Base-by-base conservation (phyloP, 73 alveolate species). In the Tetrahymena malaccensis region DNA sequence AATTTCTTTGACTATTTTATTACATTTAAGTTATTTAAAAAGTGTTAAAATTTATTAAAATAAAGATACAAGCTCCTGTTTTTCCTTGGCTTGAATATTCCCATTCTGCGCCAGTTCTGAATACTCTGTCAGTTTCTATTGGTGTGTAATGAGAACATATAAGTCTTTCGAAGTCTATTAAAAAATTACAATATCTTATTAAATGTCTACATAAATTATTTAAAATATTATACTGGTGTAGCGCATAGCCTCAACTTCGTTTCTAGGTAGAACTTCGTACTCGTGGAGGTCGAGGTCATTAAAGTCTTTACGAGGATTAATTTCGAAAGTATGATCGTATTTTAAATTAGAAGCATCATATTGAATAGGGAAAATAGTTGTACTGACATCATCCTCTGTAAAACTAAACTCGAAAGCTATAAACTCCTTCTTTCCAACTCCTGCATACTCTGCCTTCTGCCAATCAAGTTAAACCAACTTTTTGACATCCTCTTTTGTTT, bases 381-480 rank as follows among this genome's bases (percentile, higher is more conserved):
- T n/a, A 27, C 37, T 70, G 5, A 27, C 5, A 12, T 70, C 89
- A 27, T 70, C 89, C 5, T 70, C 89, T 25, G 40, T 2, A 33
- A 70, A 70, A 8, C 37, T 70, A 70, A 70, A 70, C 22, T 70
- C 89, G 37, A 70, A 70, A 70, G 89, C 89, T 85, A 95, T 94
- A 85, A 95, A 95, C 70, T 95, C 97, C 35, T 95, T 95, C 35
- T 95, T 95, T 1, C 97, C 97, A 43, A 95, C 94, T 0, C 97
- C 97, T n/a, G 97, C 85, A 89, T 89, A 43, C n/a, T 95, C 97
- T 21, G 97, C 97, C 35, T 95, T 95, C 89, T 95, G 15, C 93
- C 97, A 95, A 55, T 95, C 97, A 27, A 50, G 55, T 25, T 95
- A 85, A 3, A 95, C 97, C 17, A 95, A 56, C 84, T 95, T 40